Percentiles rank a stretch among this genome's conserved stretches.
phyloP scores from a whole-genome alignment of 306 rosid species.

The Malus fusca region DNA sequence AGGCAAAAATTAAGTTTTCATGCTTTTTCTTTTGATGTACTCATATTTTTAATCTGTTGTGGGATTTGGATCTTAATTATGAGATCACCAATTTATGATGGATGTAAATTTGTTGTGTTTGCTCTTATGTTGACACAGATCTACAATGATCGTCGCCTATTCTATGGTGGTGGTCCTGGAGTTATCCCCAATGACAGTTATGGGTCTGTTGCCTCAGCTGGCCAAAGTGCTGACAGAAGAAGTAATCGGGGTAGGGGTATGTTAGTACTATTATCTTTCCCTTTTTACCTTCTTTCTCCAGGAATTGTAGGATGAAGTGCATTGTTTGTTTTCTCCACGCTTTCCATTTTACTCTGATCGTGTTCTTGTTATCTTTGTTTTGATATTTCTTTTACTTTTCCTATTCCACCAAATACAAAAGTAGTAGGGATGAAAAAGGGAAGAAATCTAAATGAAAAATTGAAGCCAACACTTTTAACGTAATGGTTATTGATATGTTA shows the following conservation, averaged over 20 bases:
- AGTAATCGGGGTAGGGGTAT: slow-evolving; percentile 88
- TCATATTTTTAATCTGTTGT: neutral
- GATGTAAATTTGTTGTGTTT: neutral
- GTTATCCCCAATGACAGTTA: slow-evolving; percentile 62
- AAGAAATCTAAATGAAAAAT: neutral
- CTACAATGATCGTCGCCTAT: slow-evolving; percentile 87
- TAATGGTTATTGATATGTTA: neutral
- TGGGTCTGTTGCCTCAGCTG: slow-evolving; percentile 53
- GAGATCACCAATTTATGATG: neutral
- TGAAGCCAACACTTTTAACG: neutral
- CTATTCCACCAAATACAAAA: neutral
- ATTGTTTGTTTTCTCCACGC: neutral
- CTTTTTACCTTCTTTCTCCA: neutral
- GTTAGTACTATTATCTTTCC: slow-evolving; percentile 12
- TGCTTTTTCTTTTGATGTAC: neutral
- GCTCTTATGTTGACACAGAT: slow-evolving; percentile 40
- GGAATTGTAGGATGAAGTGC: neutral
- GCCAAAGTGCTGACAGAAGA: slow-evolving; percentile 63
- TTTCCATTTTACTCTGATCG: neutral
- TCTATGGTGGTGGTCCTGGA: slow-evolving; percentile 92
- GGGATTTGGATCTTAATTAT: neutral
- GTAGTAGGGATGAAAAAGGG: neutral
- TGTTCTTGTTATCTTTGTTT: neutral
- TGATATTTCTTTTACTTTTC: neutral
- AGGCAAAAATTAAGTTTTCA: neutral